These are phyloP conservation scores for Nicotiana undulata DNA, from an alignment of 257 asterid genomes.

Conservation along the genomic window DNA sequence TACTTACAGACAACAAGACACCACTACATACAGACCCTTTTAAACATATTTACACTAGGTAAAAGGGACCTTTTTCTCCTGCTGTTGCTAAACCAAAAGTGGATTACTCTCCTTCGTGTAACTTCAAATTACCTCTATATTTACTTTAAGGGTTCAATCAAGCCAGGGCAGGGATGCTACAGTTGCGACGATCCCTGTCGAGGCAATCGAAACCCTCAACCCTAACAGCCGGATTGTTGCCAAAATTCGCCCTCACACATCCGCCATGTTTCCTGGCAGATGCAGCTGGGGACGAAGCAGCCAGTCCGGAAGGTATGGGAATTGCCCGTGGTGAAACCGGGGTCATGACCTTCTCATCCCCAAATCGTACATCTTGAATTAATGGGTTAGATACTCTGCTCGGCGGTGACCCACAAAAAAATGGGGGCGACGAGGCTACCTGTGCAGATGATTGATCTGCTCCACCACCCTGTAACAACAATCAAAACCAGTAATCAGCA, in stretches of 20 bases:
- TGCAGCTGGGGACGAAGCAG: slow-evolving; percentile 51
- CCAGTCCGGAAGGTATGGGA: slow-evolving; percentile 46
- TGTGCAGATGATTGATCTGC: slow-evolving; percentile 50
- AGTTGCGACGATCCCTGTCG: slow-evolving; percentile 79
- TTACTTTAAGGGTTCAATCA: slow-evolving; percentile 19
- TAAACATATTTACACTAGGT: slow-evolving; percentile 45
- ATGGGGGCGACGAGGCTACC: slow-evolving; percentile 97
- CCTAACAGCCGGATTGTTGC: slow-evolving; percentile 90
- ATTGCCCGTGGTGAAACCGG: slow-evolving; percentile 61
- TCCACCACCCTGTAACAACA: slow-evolving; percentile 46
- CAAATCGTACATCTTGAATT: slow-evolving; percentile 80
- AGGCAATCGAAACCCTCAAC: slow-evolving; percentile 96
- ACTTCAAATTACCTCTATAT: slow-evolving; percentile 9
- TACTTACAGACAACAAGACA: slow-evolving; percentile 36
- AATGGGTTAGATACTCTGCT: slow-evolving; percentile 98
- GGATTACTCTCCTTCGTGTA: slow-evolving; percentile 1
- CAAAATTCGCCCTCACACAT: slow-evolving; percentile 75
- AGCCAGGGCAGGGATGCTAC: slow-evolving; percentile 97
- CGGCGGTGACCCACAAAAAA: slow-evolving; percentile 99
- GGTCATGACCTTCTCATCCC: slow-evolving; percentile 45
- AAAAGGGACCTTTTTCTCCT: slow-evolving; percentile 24
- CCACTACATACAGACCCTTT: slow-evolving; percentile 8
- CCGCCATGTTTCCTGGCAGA: slow-evolving; percentile 57
- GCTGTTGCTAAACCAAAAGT: slow-evolving; percentile 12
- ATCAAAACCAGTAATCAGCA: not conserved